These are phyloP conservation scores for Neonectria faginata DNA, from an alignment of 2,329 filamentous ascomycete genomes.

Conservation along the genomic window DNA sequence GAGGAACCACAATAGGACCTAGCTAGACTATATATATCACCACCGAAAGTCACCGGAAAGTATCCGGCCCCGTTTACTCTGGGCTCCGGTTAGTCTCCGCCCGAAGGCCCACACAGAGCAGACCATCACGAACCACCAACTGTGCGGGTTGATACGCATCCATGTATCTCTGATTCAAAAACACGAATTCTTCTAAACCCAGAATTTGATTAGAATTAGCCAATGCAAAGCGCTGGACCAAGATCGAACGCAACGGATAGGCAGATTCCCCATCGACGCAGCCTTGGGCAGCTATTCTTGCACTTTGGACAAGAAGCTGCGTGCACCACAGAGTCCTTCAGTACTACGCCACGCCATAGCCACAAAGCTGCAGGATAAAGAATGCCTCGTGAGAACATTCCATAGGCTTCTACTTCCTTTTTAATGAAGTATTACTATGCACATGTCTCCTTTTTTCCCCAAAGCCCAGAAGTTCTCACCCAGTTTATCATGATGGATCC, in stretches of 20 bases:
- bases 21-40: neutral
- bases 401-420: neutral
- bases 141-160: too few relatives aligned
- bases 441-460: neutral
- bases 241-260: neutral
- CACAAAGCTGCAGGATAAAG: neutral
- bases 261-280: neutral
- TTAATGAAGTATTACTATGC: neutral
- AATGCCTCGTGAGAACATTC: neutral
- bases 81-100: slow-evolving; percentile 1
- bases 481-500: neutral
- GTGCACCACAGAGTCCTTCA: neutral
- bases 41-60: slow-evolving; percentile 18
- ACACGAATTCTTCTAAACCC: too few relatives aligned
- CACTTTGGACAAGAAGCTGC: neutral
- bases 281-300: neutral
- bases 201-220: too few relatives aligned
- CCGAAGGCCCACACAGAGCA: too few relatives aligned
- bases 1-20: neutral
- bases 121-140: too few relatives aligned
- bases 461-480: neutral
- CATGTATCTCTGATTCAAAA: too few relatives aligned
- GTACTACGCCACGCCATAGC: neutral
- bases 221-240: too few relatives aligned
- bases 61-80: slow-evolving; percentile 4